Percentiles rank a stretch among this genome's conserved stretches.
phyloP scores from a whole-genome alignment of 164 flowering plant species.

The Protea cynaroides region DNA sequence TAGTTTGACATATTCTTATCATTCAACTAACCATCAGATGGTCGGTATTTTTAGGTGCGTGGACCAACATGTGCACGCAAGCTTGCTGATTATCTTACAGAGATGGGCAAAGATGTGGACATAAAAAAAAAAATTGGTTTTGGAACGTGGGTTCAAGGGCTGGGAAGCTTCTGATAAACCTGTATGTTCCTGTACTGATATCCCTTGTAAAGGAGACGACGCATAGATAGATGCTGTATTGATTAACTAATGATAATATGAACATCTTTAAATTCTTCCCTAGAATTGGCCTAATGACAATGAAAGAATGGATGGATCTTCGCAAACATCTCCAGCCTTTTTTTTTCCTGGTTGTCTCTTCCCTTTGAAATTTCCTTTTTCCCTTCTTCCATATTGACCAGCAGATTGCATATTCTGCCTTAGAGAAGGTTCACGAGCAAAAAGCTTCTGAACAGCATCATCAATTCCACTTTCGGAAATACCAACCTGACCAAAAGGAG shows the following conservation, averaged over 20 bases:
- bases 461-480: conserved; percentile 95
- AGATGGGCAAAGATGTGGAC: conserved; percentile 46
- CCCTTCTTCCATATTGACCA: too few relatives aligned
- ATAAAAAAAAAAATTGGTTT: conserved; percentile 58
- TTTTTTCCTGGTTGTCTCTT: too few relatives aligned
- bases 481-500: conserved; percentile 62
- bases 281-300: too few relatives aligned
- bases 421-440: conserved; percentile 64
- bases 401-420: too few relatives aligned
- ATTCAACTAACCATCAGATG: background rate
- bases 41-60: conserved; percentile 53
- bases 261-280: too few relatives aligned
- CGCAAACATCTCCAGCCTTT: too few relatives aligned
- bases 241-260: too few relatives aligned
- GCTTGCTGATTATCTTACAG: conserved; percentile 57
- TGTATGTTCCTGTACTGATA: conserved; percentile 72
- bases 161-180: conserved; percentile 91
- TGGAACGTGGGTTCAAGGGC: conserved; percentile 89
- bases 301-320: too few relatives aligned
- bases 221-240: conserved; percentile 11
- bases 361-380: too few relatives aligned
- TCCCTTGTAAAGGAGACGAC: conserved; percentile 50
- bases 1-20: too few relatives aligned
- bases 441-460: conserved; percentile 89
- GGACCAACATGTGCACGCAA: conserved; percentile 89